Conservation (phyloP, 2,329 filamentous ascomycete species). For the Harringtonia lauricola region DNA sequence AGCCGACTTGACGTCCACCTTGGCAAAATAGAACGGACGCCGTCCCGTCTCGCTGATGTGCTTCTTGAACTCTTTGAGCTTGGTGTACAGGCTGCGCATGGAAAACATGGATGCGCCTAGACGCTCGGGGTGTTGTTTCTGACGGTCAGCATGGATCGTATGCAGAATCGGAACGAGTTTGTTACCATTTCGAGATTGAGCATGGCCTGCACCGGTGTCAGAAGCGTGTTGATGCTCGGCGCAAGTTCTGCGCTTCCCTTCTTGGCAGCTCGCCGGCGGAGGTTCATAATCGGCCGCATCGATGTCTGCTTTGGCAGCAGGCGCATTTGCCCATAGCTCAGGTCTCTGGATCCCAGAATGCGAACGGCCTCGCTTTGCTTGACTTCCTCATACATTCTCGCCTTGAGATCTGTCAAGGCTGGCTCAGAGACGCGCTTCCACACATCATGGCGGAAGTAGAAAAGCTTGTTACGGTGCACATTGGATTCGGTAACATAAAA, state of each 20-base stretch:
- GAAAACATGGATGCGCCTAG: constrained; percentile 78
- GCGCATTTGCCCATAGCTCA: constrained; percentile 71
- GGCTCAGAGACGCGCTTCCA: constrained; percentile 73
- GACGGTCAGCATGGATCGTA: not conserved
- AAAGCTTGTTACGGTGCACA: constrained; percentile 66
- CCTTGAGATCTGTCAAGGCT: constrained; percentile 54
- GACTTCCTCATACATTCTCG: constrained; percentile 70
- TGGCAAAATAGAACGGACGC: constrained; percentile 67
- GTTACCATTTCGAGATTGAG: constrained; percentile 68
- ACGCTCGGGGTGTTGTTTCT: constrained; percentile 33
- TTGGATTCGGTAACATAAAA: constrained; percentile 95
- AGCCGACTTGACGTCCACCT: constrained; percentile 82
- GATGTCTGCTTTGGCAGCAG: constrained; percentile 70
- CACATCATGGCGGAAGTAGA: constrained; percentile 90
- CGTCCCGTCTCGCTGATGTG: constrained; percentile 25
- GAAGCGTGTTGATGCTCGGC: constrained; percentile 52
- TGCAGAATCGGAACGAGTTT: not conserved
- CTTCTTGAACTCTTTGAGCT: constrained; percentile 58
- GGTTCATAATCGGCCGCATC: constrained; percentile 78
- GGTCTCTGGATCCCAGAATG: constrained; percentile 47
- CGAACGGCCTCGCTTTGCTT: constrained; percentile 41
- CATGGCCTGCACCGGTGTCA: constrained; percentile 61
- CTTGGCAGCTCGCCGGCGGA: constrained; percentile 50
- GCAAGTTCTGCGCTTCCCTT: constrained; percentile 44
- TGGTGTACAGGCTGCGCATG: constrained; percentile 66